phyloP scores from a whole-genome alignment of 2,329 filamentous ascomycete genomes.

The Paecilomyces formosus region DNA sequence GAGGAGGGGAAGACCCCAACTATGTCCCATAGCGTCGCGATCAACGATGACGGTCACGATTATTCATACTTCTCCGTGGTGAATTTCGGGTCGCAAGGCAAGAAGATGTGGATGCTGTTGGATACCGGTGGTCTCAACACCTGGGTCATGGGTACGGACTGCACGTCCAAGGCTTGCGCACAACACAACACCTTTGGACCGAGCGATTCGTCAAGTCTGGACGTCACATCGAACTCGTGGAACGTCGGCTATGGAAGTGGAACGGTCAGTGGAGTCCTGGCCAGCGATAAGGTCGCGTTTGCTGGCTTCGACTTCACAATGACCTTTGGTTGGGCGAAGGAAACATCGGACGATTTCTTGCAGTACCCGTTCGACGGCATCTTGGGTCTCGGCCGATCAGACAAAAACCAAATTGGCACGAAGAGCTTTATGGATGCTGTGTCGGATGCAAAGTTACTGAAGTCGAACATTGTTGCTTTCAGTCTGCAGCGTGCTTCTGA shows the following conservation, averaged over 20 bases:
- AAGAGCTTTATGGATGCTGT: conserved; percentile 63
- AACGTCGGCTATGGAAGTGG: conserved; percentile 71
- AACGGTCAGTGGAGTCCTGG: conserved; percentile 59
- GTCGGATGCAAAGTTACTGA: conserved; percentile 47
- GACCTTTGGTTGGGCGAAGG: conserved; percentile 64
- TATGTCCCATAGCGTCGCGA: conserved; percentile 40
- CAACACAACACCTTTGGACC: conserved; percentile 64
- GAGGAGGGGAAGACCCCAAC: conserved; percentile 31
- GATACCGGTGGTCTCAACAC: conserved; percentile 58
- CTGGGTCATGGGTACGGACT: conserved; percentile 74
- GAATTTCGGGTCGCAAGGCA: conserved; percentile 41
- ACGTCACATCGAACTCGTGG: conserved; percentile 49
- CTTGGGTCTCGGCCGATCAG: conserved; percentile 63
- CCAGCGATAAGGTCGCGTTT: conserved; percentile 59
- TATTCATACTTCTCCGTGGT: conserved; percentile 48
- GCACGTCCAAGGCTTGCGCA: conserved; percentile 58
- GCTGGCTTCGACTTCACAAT: conserved; percentile 58
- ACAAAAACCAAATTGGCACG: conserved; percentile 41
- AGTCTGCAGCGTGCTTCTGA: conserved; percentile 62
- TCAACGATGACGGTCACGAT: conserved; percentile 49
- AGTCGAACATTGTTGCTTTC: conserved; percentile 63
- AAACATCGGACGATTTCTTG: conserved; percentile 65
- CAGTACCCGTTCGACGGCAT: conserved; percentile 85
- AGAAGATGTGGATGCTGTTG: conserved; percentile 47
- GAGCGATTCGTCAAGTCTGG: conserved; percentile 57